These are phyloP conservation scores for Coemansia sp. DNA, from an alignment of 192 early-diverging fungal genomes.

Conservation along the genomic window DNA sequence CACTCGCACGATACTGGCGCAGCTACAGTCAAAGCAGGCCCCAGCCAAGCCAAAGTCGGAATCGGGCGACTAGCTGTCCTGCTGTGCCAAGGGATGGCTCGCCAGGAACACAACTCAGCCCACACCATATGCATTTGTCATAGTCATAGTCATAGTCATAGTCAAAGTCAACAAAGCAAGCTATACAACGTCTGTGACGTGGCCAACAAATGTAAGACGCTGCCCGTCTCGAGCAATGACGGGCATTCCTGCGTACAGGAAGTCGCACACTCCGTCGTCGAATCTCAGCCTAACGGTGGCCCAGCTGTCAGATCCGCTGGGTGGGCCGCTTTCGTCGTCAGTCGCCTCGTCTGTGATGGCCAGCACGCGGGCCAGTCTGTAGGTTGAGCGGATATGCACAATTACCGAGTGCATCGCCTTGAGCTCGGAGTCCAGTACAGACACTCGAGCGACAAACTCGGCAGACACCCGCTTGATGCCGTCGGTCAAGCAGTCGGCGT, in stretches of 20 bases:
- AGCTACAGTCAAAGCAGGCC: slow-evolving; percentile 35
- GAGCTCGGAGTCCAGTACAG: slow-evolving; percentile 24
- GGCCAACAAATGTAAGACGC: slow-evolving; percentile 43
- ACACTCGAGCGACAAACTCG: slow-evolving; percentile 35
- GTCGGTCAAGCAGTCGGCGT: slow-evolving; percentile 11
- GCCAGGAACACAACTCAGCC: too few species aligned
- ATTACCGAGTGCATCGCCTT: slow-evolving; percentile 19
- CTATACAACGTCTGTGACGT: slow-evolving; percentile 12
- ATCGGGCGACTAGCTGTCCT: too few species aligned
- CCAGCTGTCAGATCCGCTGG: neutral
- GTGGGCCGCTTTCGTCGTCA: neutral
- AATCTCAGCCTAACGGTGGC: slow-evolving; percentile 32
- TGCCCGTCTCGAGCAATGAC: slow-evolving; percentile 48
- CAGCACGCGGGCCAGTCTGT: slow-evolving; percentile 38
- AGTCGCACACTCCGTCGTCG: slow-evolving; percentile 29
- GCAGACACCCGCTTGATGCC: slow-evolving; percentile 13
- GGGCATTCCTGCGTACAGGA: slow-evolving; percentile 35
- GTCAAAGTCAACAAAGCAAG: neutral
- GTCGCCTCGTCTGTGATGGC: slow-evolving; percentile 10
- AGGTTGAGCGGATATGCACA: slow-evolving; percentile 47
- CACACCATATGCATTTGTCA: neutral
- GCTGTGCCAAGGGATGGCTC: too few species aligned
- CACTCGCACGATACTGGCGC: slow-evolving; percentile 48
- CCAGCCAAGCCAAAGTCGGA: neutral
- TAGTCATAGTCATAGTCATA: too few species aligned